Evolutionary conservation across 2,329 filamentous ascomycete genomes (phyloP), one percentile per base, ranked within the genome.

Genomic region (Drechslerella stenobrocha): DNA sequence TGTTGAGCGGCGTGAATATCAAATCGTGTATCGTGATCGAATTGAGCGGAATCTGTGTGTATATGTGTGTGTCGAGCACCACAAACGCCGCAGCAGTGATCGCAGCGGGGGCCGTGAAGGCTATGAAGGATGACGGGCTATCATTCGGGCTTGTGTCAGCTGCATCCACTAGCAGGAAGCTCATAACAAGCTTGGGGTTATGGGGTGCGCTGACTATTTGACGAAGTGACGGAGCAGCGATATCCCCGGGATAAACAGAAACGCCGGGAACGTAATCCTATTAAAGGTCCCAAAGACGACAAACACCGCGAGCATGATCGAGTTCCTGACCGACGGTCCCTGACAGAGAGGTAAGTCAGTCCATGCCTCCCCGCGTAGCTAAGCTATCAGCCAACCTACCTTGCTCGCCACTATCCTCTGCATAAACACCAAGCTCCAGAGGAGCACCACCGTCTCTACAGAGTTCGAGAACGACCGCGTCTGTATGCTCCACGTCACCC

Each of bases 401-500:
- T 87, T 88, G 74, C 87, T 84, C 71, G 87, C 85, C 45, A 87
- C 81, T 72, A 97, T 93, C 75, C 92, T 86, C 76, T 89, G 85
- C 69, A 96, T 91, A 76, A 98, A 79, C 47, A 97, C 91, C 76
- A 98, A 78, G 74, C 88, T 91, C 93, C 93, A 98, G 55, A 89
- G 84, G 52, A 98, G 90, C 51, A 92, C 82, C 72, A 98, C 80
- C 1, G 93, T 97, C 79, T 98, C 93, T 71, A 97, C 83, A 69
- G 92, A 95, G 78, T 98, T 98, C 70, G 92, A 97, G 77, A 98
- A 97, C 9, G 93, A 97, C 77, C 98, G 93, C 15, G 90, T 93
- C 78, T 98, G 93, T 78, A 92, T 96, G 44, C 92, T 96, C 92
- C 93, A 98, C 47, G 93, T 98, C 72, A 96, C 92, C 78, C 97